Evolutionary conservation across 2,329 filamentous ascomycete genomes (phyloP).

Genomic region (Elsinoe australis): DNA sequence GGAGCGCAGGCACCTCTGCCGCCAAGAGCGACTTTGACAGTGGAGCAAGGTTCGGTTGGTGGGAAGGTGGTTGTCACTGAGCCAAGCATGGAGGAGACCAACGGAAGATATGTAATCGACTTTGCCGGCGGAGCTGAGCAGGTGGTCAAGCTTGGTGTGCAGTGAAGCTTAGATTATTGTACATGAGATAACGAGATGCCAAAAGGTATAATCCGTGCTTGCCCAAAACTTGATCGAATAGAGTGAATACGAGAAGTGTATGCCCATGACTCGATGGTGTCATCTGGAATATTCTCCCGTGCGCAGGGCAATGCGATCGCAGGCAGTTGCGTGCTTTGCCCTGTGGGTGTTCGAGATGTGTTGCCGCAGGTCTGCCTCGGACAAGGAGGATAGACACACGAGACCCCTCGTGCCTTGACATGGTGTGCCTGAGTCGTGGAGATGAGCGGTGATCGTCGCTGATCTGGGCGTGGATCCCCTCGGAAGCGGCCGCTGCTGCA

Average conservation of each 20-base stretch:
- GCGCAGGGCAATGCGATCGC: too few species aligned
- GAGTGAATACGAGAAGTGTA: too few species aligned
- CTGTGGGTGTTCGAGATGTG: too few species aligned
- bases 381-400: too few species aligned
- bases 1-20: neutral
- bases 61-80: slow-evolving; percentile 8
- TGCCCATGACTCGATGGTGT: neutral
- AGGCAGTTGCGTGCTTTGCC: too few species aligned
- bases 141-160: neutral
- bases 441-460: slow-evolving; percentile 9
- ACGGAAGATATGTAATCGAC: slow-evolving; percentile 8
- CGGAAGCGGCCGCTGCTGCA: slow-evolving; percentile 5
- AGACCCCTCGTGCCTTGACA: neutral
- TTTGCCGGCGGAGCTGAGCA: neutral
- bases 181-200: neutral
- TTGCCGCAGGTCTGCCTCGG: too few species aligned
- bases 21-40: slow-evolving; percentile 7
- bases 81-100: neutral
- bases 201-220: neutral
- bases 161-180: slow-evolving; percentile 1
- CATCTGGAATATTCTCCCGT: neutral
- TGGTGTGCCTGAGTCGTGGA: neutral
- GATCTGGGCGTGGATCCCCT: slow-evolving; percentile 7
- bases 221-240: neutral
- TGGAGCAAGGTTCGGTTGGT: slow-evolving; percentile 8